Conservation (phyloP, 805 yeast genomes). For the Cephaloascus fragrans region DNA sequence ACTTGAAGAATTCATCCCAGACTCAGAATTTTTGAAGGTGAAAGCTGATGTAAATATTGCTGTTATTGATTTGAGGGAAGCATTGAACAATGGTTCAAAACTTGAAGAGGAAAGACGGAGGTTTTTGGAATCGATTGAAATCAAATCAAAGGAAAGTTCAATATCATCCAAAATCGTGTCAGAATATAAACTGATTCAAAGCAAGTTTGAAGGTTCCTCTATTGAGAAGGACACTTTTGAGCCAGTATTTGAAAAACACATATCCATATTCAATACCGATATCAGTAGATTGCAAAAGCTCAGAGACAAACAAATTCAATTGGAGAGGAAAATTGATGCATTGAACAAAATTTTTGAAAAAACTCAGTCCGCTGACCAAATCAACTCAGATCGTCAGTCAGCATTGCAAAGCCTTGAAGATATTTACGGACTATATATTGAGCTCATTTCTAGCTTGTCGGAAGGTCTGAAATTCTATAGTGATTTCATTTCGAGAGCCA, state of each 20-base stretch:
- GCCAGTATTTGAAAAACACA: conserved; percentile 17
- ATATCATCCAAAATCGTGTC: conserved; percentile 45
- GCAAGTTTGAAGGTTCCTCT: conserved; percentile 4
- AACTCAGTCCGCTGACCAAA: conserved; percentile 8
- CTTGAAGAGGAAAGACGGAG: conserved; percentile 26
- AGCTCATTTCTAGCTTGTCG: conserved; percentile 47
- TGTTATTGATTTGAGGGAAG: conserved; percentile 25
- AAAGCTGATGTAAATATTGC: conserved; percentile 19
- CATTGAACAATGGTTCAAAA: conserved; percentile 16
- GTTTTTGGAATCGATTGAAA: conserved; percentile 30
- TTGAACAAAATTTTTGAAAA: conserved; percentile 11
- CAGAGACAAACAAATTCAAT: conserved; percentile 16
- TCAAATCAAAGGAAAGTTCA: conserved; percentile 34
- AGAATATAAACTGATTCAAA: conserved; percentile 25
- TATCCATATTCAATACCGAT: conserved; percentile 17
- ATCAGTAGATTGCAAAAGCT: conserved; percentile 16
- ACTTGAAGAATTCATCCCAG: conserved; percentile 27
- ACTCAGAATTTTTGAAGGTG: conserved; percentile 20
- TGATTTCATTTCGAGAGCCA: conserved; percentile 41
- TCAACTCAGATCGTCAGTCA: conserved; percentile 29
- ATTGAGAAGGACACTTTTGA: conserved; percentile 22
- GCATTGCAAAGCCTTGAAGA: conserved; percentile 43
- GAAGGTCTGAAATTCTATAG: conserved; percentile 68
- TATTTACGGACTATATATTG: conserved; percentile 40
- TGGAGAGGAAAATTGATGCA: conserved; percentile 12